Conservation (phyloP, 2,329 filamentous ascomycete genomes). For the Fusarium sp. region DNA sequence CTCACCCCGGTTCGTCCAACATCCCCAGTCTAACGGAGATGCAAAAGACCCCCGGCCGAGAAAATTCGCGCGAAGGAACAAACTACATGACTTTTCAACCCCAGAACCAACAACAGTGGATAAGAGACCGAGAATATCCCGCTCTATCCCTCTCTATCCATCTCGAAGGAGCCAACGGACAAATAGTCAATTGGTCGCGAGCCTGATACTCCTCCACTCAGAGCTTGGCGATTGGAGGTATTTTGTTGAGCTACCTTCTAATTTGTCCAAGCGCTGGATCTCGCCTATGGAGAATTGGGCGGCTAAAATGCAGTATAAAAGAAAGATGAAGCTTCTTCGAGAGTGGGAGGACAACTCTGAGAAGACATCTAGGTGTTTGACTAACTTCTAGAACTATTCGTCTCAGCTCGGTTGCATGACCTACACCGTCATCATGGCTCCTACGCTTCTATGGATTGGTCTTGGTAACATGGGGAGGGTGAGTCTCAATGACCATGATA, state of each 20-base stretch:
- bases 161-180: not conserved
- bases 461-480: slow-evolving; percentile 90
- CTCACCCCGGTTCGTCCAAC: not conserved
- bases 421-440: slow-evolving; percentile 57
- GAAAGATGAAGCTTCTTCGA: not conserved
- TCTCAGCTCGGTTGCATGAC: not conserved
- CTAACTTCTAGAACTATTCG: not conserved
- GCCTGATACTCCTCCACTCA: not conserved
- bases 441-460: slow-evolving; percentile 81
- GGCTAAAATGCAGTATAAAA: not conserved
- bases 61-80: not conserved
- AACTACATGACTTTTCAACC: not conserved
- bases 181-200: not conserved
- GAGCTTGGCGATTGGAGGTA: not conserved
- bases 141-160: not conserved
- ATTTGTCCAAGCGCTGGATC: not conserved
- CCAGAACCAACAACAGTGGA: not conserved
- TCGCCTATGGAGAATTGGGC: not conserved
- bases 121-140: not conserved
- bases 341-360: not conserved
- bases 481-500: slow-evolving; percentile 47
- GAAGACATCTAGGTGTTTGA: not conserved
- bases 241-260: not conserved
- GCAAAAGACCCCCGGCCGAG: not conserved
- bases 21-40: not conserved